Conservation (phyloP, 2,329 filamentous ascomycete genomes). For the Aspergillus aculeatinus region DNA sequence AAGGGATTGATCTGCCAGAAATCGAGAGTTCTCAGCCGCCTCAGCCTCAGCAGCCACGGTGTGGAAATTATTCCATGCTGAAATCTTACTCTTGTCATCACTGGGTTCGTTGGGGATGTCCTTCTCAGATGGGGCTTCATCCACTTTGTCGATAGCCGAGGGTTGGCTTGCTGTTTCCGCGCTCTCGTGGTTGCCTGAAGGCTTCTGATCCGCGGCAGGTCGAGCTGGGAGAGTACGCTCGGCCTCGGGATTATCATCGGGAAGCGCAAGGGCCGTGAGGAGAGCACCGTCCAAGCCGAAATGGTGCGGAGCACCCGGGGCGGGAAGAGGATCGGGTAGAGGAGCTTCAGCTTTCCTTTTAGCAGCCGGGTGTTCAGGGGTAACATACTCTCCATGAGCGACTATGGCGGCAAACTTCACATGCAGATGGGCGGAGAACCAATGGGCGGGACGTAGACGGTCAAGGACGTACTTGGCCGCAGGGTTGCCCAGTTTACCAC, state of each 20-base stretch:
- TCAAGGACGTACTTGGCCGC: constrained; percentile 81
- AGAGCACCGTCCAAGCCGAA: constrained; percentile 25
- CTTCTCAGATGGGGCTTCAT: not conserved
- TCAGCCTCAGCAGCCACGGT: constrained; percentile 33
- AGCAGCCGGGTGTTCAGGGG: constrained; percentile 3
- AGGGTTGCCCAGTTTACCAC: constrained; percentile 73
- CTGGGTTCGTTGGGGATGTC: not conserved
- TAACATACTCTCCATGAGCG: constrained; percentile 43
- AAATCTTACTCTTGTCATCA: constrained; percentile 22
- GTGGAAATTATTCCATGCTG: constrained; percentile 43
- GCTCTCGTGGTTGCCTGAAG: not conserved
- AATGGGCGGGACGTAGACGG: constrained; percentile 75
- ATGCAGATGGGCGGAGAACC: constrained; percentile 94
- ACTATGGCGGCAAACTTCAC: constrained; percentile 74
- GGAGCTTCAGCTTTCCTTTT: constrained; percentile 3
- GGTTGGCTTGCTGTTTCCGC: not conserved
- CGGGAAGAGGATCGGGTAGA: not conserved
- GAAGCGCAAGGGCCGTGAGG: constrained; percentile 12
- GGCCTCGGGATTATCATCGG: constrained; percentile 7
- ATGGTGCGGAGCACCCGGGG: not conserved
- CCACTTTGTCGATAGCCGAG: not conserved
- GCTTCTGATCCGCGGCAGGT: not conserved
- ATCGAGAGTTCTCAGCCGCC: constrained; percentile 32
- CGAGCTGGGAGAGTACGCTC: not conserved
- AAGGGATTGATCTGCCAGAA: constrained; percentile 25